phyloP scores from a whole-genome alignment of 257 asterid genomes.

The Solanum phureja region DNA sequence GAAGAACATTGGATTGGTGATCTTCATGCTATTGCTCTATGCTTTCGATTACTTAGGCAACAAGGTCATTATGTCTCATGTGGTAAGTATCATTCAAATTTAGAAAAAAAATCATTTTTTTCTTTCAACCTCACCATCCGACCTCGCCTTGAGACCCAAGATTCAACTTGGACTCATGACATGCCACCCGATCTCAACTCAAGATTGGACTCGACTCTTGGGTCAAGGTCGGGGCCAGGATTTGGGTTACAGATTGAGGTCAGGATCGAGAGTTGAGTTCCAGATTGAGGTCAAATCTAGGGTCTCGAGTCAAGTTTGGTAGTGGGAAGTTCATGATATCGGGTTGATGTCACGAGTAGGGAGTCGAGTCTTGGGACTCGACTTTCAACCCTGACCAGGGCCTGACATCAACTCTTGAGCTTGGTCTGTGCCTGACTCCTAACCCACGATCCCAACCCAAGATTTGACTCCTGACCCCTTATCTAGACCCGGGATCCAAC shows the following conservation, averaged over 20 bases:
- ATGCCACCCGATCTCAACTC: background rate
- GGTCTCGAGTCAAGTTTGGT: background rate
- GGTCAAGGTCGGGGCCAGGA: background rate
- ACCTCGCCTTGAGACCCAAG: background rate
- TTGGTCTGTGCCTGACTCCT: too few species aligned
- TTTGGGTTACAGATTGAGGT: background rate
- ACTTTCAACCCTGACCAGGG: background rate
- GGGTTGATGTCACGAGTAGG: background rate
- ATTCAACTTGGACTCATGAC: background rate
- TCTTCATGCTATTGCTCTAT: slow-evolving; percentile 2
- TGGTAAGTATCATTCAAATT: background rate
- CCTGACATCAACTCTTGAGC: too few species aligned
- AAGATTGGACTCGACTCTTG: background rate
- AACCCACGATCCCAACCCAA: too few species aligned
- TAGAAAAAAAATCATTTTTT: too few species aligned
- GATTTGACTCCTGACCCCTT: too few species aligned
- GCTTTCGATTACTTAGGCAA: slow-evolving; percentile 9
- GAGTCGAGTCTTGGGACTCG: background rate
- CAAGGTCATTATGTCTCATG: background rate
- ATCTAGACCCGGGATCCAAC: too few species aligned
- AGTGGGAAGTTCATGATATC: background rate
- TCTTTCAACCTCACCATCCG: background rate
- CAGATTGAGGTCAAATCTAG: background rate
- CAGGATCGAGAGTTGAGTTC: background rate
- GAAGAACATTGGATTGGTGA: background rate